Evolutionary conservation across 1,284 basidiomycete species (phyloP).

Genomic region (Apiotrichum brassicae): DNA sequence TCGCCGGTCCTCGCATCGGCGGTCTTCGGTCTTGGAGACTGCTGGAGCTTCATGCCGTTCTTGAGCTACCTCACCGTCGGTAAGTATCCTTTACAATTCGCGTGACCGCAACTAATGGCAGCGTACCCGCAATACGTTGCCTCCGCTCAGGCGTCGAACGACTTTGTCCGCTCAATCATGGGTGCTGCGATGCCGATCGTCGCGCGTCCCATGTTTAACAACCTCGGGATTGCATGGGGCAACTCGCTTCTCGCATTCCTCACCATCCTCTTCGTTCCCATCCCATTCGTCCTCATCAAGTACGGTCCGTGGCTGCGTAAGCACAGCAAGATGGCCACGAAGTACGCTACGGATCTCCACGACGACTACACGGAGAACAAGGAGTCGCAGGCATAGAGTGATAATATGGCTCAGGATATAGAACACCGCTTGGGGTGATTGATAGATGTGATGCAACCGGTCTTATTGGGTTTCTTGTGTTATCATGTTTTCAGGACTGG

Average conservation of each 20-base stretch:
- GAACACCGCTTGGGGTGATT: too few species aligned
- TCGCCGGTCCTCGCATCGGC: constrained; percentile 32
- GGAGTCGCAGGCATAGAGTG: background rate
- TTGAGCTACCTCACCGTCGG: constrained; percentile 52
- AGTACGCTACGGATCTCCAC: background rate
- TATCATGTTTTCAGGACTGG: too few species aligned
- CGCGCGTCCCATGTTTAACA: constrained; percentile 36
- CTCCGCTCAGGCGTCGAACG: constrained; percentile 40
- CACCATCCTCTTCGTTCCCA: constrained; percentile 25
- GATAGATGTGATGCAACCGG: too few species aligned
- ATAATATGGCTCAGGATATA: too few species aligned
- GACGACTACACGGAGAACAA: background rate
- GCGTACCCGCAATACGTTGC: constrained; percentile 58
- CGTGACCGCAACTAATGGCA: background rate
- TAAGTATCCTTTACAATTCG: background rate
- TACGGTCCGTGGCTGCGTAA: constrained; percentile 49
- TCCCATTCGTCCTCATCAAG: constrained; percentile 39
- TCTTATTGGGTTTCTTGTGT: too few species aligned
- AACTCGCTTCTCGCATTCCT: constrained; percentile 39
- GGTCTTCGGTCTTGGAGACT: constrained; percentile 32
- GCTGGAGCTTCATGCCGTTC: constrained; percentile 20
- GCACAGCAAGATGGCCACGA: constrained; percentile 7
- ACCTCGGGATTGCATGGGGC: constrained; percentile 44
- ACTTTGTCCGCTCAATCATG: constrained; percentile 43
- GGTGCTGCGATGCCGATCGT: constrained; percentile 41